These are phyloP conservation scores for Aspergillus terreus DNA, from an alignment of 2,329 filamentous ascomycete species.

Conservation along the genomic window DNA sequence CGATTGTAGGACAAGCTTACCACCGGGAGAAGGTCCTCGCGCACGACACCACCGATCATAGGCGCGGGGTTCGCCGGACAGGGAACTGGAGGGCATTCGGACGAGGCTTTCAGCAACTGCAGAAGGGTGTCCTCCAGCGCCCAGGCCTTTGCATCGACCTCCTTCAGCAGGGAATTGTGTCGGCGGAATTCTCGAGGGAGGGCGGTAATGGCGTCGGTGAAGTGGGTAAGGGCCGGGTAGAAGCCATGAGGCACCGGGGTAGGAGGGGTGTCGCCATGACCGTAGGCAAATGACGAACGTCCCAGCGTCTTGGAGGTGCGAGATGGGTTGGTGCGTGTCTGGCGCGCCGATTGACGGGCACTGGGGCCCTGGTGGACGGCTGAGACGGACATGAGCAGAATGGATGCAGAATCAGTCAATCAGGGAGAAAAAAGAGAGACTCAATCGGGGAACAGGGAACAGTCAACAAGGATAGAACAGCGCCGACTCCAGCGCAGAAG, in stretches of 20 bases:
- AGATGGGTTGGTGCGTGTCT: constrained; percentile 49
- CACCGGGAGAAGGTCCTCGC: constrained; percentile 30
- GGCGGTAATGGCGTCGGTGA: constrained; percentile 87
- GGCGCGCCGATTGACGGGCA: constrained; percentile 37
- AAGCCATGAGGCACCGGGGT: constrained; percentile 46
- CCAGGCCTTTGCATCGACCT: constrained; percentile 96
- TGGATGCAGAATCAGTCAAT: not conserved
- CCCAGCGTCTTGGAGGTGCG: constrained; percentile 45
- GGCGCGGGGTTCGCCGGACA: constrained; percentile 33
- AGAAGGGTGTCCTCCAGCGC: constrained; percentile 79
- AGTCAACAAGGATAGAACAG: not conserved
- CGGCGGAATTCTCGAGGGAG: constrained; percentile 92
- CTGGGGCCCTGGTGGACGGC: constrained; percentile 20
- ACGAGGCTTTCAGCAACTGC: constrained; percentile 58
- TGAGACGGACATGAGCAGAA: constrained; percentile 19
- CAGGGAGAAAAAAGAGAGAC: not conserved
- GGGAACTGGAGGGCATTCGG: constrained; percentile 31
- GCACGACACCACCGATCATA: constrained; percentile 30
- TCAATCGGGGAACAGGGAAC: constrained; percentile 9
- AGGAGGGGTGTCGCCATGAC: constrained; percentile 27
- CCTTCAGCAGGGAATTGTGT: constrained; percentile 92
- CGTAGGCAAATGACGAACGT: constrained; percentile 38
- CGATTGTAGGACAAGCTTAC: constrained; percentile 21
- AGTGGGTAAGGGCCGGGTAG: constrained; percentile 67
- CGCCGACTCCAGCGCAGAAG: not conserved